Evolutionary conservation across 1,284 basidiomycete species (phyloP).

Genomic region (Sutorius eximius): DNA sequence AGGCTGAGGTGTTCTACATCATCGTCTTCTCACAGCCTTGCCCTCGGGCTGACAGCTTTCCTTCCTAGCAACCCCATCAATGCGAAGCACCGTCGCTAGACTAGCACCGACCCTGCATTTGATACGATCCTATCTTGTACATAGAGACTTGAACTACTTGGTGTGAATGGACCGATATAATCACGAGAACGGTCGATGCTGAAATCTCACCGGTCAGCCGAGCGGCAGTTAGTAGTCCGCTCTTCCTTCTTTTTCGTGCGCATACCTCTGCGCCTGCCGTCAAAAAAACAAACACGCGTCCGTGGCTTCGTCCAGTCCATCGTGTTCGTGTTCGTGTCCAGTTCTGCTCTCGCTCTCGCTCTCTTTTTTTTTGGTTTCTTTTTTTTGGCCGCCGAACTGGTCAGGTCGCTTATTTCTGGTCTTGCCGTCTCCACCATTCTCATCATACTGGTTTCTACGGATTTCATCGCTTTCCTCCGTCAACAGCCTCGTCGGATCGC

Average conservation of each 20-base stretch:
- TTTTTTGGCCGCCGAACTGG: constrained; percentile 1
- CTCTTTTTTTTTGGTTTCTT: constrained; percentile 6
- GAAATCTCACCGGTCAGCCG: constrained; percentile 12
- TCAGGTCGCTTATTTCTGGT: constrained; percentile 1
- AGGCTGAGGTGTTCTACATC: constrained; percentile 63
- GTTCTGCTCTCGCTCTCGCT: not conserved
- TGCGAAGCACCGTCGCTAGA: not conserved
- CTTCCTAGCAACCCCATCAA: constrained; percentile 2
- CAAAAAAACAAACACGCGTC: constrained; percentile 18
- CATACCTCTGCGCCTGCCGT: constrained; percentile 1
- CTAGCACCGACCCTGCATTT: not conserved
- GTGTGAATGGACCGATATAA: constrained; percentile 1
- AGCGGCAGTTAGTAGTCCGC: constrained; percentile 11
- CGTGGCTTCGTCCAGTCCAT: not conserved
- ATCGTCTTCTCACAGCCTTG: not conserved
- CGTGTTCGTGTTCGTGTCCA: not conserved
- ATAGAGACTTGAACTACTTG: not conserved
- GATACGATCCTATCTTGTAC: not conserved
- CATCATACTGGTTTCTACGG: constrained; percentile 1
- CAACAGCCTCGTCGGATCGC: constrained; percentile 16
- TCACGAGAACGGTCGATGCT: not conserved
- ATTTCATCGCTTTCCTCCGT: constrained; percentile 8
- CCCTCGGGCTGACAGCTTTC: constrained; percentile 1
- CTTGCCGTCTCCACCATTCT: not conserved
- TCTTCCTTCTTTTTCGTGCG: constrained; percentile 19